Evolutionary conservation across 176 grass and related monocot species (phyloP).

Genomic region (Phragmites australis): DNA sequence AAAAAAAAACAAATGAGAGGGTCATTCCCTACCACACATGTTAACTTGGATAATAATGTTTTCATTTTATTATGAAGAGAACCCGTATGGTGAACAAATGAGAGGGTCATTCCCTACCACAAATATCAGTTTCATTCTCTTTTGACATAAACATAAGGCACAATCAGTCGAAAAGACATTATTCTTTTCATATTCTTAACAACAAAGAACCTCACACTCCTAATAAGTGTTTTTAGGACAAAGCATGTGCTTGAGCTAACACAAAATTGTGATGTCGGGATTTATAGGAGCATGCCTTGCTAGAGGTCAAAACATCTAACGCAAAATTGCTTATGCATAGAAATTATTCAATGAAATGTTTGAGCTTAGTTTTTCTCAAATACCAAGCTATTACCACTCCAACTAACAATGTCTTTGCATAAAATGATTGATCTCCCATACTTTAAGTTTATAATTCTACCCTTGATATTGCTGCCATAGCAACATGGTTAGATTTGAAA

Average conservation of each 20-base stretch:
- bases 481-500: not conserved
- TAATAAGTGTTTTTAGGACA: not conserved
- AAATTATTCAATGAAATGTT: no score
- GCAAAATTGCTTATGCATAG: no score
- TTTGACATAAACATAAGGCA: not conserved
- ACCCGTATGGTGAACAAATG: no score
- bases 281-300: not conserved
- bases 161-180: not conserved
- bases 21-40: no score
- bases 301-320: not conserved
- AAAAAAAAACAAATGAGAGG: not conserved
- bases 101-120: not conserved
- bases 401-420: not conserved
- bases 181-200: not conserved
- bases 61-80: not conserved
- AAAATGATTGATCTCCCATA: not conserved
- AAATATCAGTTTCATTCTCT: conserved; percentile 3
- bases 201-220: not conserved
- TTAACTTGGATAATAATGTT: no score
- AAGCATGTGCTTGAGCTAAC: not conserved
- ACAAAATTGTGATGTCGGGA: not conserved
- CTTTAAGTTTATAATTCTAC: not conserved
- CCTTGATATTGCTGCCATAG: not conserved
- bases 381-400: not conserved
- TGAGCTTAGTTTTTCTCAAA: not conserved